Conservation (phyloP, 306 rosid genomes). For the Glycine latifolia region DNA sequence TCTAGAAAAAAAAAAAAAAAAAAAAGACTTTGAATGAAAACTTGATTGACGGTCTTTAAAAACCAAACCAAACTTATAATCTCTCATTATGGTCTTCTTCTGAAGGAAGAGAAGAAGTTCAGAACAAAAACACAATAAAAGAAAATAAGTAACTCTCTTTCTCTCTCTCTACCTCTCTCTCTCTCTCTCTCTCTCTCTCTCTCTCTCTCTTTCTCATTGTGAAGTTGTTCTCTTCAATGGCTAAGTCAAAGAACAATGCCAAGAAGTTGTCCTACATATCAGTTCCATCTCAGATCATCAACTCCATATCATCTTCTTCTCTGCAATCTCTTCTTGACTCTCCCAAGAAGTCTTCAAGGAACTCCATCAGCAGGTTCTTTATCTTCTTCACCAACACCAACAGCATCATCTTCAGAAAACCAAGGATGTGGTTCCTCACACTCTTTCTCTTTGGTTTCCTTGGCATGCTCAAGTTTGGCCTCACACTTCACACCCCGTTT, state of each 20-base stretch:
- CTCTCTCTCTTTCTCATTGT: constrained; percentile 4
- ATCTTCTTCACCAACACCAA: constrained; percentile 42
- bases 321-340: constrained; percentile 82
- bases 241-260: constrained; percentile 68
- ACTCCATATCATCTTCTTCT: constrained; percentile 83
- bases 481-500: constrained; percentile 55
- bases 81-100: constrained; percentile 7
- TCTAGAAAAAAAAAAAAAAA: not conserved
- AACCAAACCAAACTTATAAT: not conserved
- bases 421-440: constrained; percentile 62
- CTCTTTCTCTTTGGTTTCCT: constrained; percentile 67
- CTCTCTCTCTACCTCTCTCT: not conserved
- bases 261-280: constrained; percentile 81
- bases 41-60: constrained; percentile 12
- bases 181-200: constrained; percentile 11
- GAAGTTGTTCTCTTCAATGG: constrained; percentile 57
- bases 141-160: not conserved
- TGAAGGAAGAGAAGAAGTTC: constrained; percentile 8
- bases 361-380: constrained; percentile 32
- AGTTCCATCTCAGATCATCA: constrained; percentile 95
- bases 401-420: constrained; percentile 49
- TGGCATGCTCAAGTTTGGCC: constrained; percentile 70
- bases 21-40: not conserved
- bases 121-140: not conserved
- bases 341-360: constrained; percentile 78